These are phyloP conservation scores for Moesziomyces globuligerus DNA, from an alignment of 1,284 basidiomycete species.

Conservation along the genomic window DNA sequence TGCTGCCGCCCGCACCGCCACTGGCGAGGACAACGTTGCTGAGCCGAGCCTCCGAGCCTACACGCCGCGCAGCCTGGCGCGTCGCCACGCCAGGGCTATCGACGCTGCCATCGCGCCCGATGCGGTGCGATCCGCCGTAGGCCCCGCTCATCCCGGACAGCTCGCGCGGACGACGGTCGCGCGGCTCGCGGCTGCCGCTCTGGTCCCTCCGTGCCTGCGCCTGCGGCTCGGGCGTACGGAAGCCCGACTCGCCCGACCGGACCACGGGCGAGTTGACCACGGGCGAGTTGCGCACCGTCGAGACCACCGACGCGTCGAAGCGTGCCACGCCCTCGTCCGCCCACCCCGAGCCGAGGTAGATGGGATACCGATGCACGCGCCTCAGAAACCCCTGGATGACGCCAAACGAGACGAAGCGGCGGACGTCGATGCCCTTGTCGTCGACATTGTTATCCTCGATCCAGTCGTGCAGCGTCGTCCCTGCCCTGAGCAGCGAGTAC, in stretches of 20 bases:
- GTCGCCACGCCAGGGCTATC: slow-evolving; percentile 32
- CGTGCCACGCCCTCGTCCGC: slow-evolving; percentile 11
- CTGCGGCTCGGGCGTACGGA: slow-evolving; percentile 2
- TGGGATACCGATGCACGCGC: slow-evolving; percentile 89
- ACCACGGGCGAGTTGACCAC: slow-evolving; percentile 27
- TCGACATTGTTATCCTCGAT: slow-evolving; percentile 76
- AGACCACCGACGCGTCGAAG: slow-evolving; percentile 20
- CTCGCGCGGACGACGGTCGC: slow-evolving; percentile 39
- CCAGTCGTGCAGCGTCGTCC: slow-evolving; percentile 88
- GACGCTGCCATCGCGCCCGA: slow-evolving; percentile 41
- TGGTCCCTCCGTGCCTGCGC: slow-evolving; percentile 13
- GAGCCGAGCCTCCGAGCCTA: slow-evolving; percentile 21
- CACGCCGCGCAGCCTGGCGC: slow-evolving; percentile 10
- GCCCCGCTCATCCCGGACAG: slow-evolving; percentile 36
- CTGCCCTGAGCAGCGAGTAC: slow-evolving; percentile 86
- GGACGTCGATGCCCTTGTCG: slow-evolving; percentile 81
- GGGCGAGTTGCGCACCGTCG: slow-evolving; percentile 40
- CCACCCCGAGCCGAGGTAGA: slow-evolving; percentile 69
- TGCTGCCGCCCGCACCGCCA: slow-evolving; percentile 6
- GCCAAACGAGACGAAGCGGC: slow-evolving; percentile 95
- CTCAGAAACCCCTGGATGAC: slow-evolving; percentile 98
- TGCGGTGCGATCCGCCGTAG: slow-evolving; percentile 25
- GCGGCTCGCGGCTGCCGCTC: slow-evolving; percentile 46
- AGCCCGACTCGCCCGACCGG: slow-evolving; percentile 10
- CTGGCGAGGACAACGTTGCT: slow-evolving; percentile 19